These are phyloP conservation scores for Toxoplasma gondii DNA, from an alignment of 169 alveolate genomes.

Conservation along the genomic window DNA sequence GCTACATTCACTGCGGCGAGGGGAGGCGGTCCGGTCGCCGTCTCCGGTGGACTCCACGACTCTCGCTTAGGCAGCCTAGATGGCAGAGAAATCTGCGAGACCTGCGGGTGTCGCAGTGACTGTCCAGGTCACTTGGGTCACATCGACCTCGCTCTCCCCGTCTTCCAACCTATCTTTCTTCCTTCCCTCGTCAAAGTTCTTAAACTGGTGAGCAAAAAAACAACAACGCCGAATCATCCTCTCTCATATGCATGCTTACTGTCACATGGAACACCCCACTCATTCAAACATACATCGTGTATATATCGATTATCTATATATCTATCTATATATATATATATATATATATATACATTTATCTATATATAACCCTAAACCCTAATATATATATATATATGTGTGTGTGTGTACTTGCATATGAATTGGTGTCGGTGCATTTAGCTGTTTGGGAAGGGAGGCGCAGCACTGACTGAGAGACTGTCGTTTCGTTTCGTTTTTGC, in stretches of 20 bases:
- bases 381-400: too few species aligned
- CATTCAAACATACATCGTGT: not conserved
- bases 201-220: conserved; percentile 9
- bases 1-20: conserved; percentile 50
- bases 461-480: too few species aligned
- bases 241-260: not conserved
- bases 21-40: conserved; percentile 38
- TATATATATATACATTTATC: not conserved
- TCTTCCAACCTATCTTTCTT: conserved; percentile 51
- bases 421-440: too few species aligned
- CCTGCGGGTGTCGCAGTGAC: conserved; percentile 59
- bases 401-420: too few species aligned
- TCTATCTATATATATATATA: not conserved
- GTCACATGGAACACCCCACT: not conserved
- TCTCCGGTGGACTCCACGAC: conserved; percentile 59
- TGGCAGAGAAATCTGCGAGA: conserved; percentile 62
- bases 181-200: conserved; percentile 51
- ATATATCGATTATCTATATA: not conserved
- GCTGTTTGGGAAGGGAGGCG: too few species aligned
- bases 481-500: too few species aligned
- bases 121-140: conserved; percentile 65
- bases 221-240: not conserved
- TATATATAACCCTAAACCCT: not conserved
- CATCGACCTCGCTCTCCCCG: conserved; percentile 57
- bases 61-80: conserved; percentile 56